phyloP scores from a whole-genome alignment of 495 filamentous ascomycete genomes.

The Penicillium desertorum region DNA sequence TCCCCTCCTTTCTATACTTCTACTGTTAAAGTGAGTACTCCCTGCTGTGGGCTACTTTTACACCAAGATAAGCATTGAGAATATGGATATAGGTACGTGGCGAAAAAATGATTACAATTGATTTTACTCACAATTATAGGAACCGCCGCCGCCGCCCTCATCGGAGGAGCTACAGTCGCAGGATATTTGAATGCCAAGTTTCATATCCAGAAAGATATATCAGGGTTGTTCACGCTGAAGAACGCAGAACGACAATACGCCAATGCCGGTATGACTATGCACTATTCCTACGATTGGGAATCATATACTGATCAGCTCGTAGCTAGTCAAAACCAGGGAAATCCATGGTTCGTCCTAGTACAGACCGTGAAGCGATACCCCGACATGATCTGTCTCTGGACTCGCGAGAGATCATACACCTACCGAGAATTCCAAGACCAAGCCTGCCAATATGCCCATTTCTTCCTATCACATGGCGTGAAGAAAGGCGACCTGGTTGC shows the following conservation, averaged over 20 bases:
- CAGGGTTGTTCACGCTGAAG: constrained; percentile 30
- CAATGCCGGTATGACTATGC: constrained; percentile 29
- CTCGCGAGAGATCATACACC: constrained; percentile 60
- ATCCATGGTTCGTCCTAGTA: constrained; percentile 66
- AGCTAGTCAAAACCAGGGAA: constrained; percentile 53
- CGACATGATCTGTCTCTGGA: constrained; percentile 62
- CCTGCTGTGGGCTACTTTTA: not conserved
- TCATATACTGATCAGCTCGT: constrained; percentile 4
- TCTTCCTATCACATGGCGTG: constrained; percentile 60
- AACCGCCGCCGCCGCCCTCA: constrained; percentile 32
- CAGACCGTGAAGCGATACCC: constrained; percentile 49
- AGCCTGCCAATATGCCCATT: constrained; percentile 63
- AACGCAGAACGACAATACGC: constrained; percentile 39
- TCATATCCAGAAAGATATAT: constrained; percentile 61
- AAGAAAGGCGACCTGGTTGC: constrained; percentile 64
- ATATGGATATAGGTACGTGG: constrained; percentile 14
- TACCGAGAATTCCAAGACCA: constrained; percentile 57
- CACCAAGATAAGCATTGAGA: constrained; percentile 4
- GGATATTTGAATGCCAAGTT: constrained; percentile 72
- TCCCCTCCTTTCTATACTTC: not conserved
- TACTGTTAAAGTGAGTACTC: not conserved
- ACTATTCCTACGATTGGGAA: constrained; percentile 8
- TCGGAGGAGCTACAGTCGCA: constrained; percentile 47
- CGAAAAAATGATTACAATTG: not conserved
- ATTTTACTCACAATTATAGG: constrained; percentile 8